Conservation (phyloP, 225 moss, liverwort and hornwort genomes). For the Thuidium tamariscinum region DNA sequence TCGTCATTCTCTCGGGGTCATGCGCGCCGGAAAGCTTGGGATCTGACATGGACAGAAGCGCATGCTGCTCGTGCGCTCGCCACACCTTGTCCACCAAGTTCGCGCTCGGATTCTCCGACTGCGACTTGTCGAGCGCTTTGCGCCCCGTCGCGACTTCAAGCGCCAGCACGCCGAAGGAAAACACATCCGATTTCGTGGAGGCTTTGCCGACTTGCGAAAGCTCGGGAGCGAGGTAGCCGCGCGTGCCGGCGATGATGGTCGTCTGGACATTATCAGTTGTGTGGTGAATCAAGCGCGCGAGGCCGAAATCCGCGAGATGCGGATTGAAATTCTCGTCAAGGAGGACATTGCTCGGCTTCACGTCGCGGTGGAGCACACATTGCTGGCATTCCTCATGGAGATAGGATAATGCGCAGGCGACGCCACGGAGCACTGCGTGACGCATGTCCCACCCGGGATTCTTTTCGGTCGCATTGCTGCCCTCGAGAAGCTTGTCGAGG, state of each 20-base stretch:
- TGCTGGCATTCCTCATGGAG: slow-evolving; percentile 47
- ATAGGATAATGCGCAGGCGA: slow-evolving; percentile 40
- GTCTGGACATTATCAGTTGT: slow-evolving; percentile 48
- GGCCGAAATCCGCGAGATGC: slow-evolving; percentile 56
- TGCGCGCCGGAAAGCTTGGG: slow-evolving; percentile 30
- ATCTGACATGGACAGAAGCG: slow-evolving; percentile 38
- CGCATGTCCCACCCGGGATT: slow-evolving; percentile 29
- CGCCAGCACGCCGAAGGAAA: slow-evolving; percentile 68
- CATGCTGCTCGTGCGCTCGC: slow-evolving; percentile 45
- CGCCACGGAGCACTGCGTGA: slow-evolving; percentile 21
- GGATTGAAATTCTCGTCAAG: slow-evolving; percentile 47
- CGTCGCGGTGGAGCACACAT: slow-evolving; percentile 45
- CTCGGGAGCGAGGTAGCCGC: slow-evolving; percentile 79
- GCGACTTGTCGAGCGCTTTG: slow-evolving; percentile 42
- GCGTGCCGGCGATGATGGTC: slow-evolving; percentile 61
- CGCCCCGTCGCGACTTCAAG: slow-evolving; percentile 75
- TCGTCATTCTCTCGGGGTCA: slow-evolving; percentile 26
- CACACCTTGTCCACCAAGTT: slow-evolving; percentile 75
- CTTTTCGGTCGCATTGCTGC: neutral
- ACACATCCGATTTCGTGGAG: slow-evolving; percentile 73
- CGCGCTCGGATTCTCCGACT: slow-evolving; percentile 28
- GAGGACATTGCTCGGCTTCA: slow-evolving; percentile 53
- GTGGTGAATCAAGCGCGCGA: slow-evolving; percentile 75
- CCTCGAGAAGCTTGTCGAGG: slow-evolving; percentile 37
- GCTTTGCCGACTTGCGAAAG: slow-evolving; percentile 57